A percentile compares a stretch with the other conserved stretches of the same genome.
These are phyloP conservation scores for Lobulomyces angularis DNA, from an alignment of 192 early-diverging fungal genomes.

Conservation along the genomic window DNA sequence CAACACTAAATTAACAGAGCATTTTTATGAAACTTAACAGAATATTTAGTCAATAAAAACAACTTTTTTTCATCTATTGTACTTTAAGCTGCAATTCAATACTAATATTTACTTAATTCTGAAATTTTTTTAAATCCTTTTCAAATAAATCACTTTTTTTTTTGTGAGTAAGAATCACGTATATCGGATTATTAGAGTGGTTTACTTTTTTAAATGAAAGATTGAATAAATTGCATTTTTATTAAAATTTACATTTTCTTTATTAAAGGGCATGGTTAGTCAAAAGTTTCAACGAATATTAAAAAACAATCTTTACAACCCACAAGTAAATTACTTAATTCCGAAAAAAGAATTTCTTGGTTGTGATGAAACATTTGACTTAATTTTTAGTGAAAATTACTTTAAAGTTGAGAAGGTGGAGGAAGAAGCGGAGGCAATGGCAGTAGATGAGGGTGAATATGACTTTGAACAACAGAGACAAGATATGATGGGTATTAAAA, in stretches of 20 bases:
- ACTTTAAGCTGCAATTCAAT: background rate
- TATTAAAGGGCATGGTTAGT: slow-evolving; percentile 31
- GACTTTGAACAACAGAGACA: slow-evolving; percentile 5
- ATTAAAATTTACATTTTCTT: too few species aligned
- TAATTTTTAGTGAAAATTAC: slow-evolving; percentile 46
- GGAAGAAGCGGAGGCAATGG: slow-evolving; percentile 4
- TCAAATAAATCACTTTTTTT: too few species aligned
- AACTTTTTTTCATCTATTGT: slow-evolving; percentile 30
- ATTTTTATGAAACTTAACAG: background rate
- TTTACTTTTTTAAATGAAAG: too few species aligned
- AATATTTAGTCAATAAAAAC: slow-evolving; percentile 28
- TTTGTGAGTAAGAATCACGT: too few species aligned
- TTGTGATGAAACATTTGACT: slow-evolving; percentile 35
- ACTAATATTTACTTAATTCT: slow-evolving; percentile 4
- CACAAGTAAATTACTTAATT: slow-evolving; percentile 50
- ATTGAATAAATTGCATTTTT: too few species aligned
- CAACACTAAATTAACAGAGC: background rate
- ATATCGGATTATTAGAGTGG: too few species aligned
- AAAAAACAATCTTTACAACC: slow-evolving; percentile 44
- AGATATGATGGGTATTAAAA: too few species aligned
- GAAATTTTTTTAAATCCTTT: too few species aligned
- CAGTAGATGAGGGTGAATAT: slow-evolving; percentile 1
- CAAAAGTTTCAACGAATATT: slow-evolving; percentile 38
- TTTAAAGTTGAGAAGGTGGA: slow-evolving; percentile 28
- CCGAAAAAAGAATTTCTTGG: slow-evolving; percentile 66